Evolutionary conservation across 225 moss, liverwort and hornwort genomes (phyloP).

Genomic region (Polytrichum commune): DNA sequence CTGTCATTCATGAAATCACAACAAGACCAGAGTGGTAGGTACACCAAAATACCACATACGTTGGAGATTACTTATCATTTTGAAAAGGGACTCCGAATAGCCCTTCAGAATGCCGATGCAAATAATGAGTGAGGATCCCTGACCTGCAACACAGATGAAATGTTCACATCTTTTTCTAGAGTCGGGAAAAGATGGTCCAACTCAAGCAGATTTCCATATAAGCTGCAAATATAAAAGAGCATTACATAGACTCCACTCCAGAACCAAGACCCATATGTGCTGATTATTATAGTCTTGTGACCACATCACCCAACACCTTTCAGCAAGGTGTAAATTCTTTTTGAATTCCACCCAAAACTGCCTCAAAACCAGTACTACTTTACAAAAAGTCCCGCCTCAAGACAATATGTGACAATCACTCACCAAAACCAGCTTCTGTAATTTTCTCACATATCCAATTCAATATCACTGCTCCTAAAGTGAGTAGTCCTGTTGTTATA

Average conservation of each 20-base stretch:
- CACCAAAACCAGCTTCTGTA: slow-evolving; percentile 95
- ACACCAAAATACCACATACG: slow-evolving; percentile 32
- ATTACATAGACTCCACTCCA: background rate
- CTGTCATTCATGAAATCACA: background rate
- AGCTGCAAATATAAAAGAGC: background rate
- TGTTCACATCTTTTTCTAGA: no score
- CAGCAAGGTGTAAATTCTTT: no score
- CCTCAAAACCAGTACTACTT: no score
- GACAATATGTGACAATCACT: slow-evolving; percentile 5
- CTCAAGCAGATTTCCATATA: background rate
- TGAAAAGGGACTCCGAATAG: slow-evolving; percentile 84
- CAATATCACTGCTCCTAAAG: slow-evolving; percentile 78
- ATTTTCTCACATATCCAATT: slow-evolving; percentile 98
- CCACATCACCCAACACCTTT: no score
- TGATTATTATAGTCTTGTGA: no score
- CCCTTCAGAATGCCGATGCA: slow-evolving; percentile 97
- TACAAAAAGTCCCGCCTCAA: no score
- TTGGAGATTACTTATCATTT: slow-evolving; percentile 78
- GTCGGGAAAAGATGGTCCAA: no score
- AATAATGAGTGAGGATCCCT: slow-evolving; percentile 96
- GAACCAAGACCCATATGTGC: background rate
- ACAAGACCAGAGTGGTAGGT: background rate
- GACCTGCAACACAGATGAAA: slow-evolving; percentile 53
- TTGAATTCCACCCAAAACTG: no score
- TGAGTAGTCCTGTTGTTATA: slow-evolving; percentile 72